These are phyloP conservation scores for Arctium minus DNA, from an alignment of 129 eudicot genomes.

Conservation along the genomic window DNA sequence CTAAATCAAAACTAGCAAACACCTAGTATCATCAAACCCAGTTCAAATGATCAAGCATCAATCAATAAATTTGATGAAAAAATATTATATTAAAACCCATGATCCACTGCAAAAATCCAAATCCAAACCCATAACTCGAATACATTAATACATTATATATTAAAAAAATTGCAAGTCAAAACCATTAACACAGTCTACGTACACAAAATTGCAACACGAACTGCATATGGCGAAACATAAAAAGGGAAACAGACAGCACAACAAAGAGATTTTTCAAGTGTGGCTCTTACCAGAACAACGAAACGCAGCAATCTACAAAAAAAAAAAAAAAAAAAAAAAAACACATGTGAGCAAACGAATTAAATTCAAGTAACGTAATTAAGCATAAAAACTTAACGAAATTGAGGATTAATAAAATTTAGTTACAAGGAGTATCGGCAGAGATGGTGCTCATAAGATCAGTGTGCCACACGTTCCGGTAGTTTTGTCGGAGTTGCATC, in stretches of 20 bases:
- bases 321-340: neutral
- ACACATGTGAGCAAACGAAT: neutral
- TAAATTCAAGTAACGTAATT: neutral
- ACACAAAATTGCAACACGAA: neutral
- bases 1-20: neutral
- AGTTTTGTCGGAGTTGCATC: constrained; percentile 43
- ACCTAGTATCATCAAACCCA: neutral
- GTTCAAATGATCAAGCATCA: neutral
- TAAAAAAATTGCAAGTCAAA: neutral
- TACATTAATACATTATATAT: neutral
- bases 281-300: constrained; percentile 31
- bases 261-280: neutral
- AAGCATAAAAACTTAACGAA: neutral
- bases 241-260: neutral
- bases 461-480: constrained; percentile 43
- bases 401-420: neutral
- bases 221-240: neutral
- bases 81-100: neutral
- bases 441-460: constrained; percentile 36
- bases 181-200: neutral
- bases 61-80: neutral
- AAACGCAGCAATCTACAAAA: constrained; percentile 34
- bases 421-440: constrained; percentile 45
- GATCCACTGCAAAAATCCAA: neutral
- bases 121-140: neutral